These are phyloP conservation scores for Aspergillus cristatus DNA, from an alignment of 495 filamentous ascomycete genomes.

Conservation along the genomic window DNA sequence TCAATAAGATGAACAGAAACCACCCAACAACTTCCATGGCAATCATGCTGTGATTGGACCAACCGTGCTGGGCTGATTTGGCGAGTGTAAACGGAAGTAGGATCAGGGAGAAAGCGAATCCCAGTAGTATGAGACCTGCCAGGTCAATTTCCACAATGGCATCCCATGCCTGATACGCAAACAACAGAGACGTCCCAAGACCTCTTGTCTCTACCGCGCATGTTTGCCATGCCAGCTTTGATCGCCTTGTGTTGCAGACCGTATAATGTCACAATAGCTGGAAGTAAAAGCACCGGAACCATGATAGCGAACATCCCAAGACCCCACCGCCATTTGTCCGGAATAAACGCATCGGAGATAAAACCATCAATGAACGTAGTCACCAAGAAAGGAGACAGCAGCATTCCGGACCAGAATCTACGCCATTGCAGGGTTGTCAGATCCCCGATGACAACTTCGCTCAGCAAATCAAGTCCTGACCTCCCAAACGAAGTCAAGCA, in stretches of 20 bases:
- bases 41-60: constrained; percentile 7
- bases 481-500: constrained; percentile 41
- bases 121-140: constrained; percentile 43
- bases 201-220: not conserved
- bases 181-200: no score
- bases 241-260: constrained; percentile 44
- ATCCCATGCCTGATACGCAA: no score
- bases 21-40: constrained; percentile 7
- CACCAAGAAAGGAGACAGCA: constrained; percentile 44
- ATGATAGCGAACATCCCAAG: constrained; percentile 50
- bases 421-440: constrained; percentile 48
- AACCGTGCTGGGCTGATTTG: constrained; percentile 18
- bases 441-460: constrained; percentile 51
- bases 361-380: constrained; percentile 27
- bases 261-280: constrained; percentile 34
- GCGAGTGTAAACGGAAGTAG: constrained; percentile 47
- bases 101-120: constrained; percentile 44
- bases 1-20: constrained; percentile 3
- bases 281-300: constrained; percentile 38
- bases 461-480: constrained; percentile 42
- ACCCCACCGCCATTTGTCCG: constrained; percentile 48
- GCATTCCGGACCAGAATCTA: constrained; percentile 44
- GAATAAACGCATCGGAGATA: constrained; percentile 14
- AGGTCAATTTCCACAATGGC: constrained; percentile 5
- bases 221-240: constrained; percentile 15